These are phyloP conservation scores for Tulasnella sp. DNA, from an alignment of 768 basidiomycete genomes.

Conservation along the genomic window DNA sequence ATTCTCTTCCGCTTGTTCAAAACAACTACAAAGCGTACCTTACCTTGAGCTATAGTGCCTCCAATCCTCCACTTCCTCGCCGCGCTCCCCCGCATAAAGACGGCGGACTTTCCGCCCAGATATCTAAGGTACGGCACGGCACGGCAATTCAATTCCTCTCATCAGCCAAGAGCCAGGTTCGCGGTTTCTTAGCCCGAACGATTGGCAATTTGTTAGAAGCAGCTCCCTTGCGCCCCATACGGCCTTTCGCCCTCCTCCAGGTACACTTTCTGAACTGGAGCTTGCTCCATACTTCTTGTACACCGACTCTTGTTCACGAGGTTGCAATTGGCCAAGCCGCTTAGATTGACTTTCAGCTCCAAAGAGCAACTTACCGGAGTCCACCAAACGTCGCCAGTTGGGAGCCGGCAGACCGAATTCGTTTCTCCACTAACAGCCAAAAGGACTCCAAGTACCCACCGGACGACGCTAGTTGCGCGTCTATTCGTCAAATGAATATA, in stretches of 20 bases:
- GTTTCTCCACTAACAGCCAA: not conserved
- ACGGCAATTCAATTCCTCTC: not conserved
- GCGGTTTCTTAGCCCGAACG: not conserved
- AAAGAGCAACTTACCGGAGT: not conserved
- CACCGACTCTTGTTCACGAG: not conserved
- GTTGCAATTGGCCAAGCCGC: not conserved
- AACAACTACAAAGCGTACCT: not conserved
- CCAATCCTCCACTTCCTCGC: not conserved
- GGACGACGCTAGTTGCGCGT: not conserved
- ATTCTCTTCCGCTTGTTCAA: too few species aligned
- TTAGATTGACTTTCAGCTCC: not conserved
- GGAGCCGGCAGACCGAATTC: too few species aligned
- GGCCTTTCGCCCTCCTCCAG: not conserved
- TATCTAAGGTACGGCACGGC: slow-evolving; percentile 3
- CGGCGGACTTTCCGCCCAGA: not conserved
- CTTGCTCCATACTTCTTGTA: not conserved
- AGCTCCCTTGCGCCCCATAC: not conserved
- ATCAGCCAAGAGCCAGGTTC: not conserved
- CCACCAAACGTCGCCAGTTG: too few species aligned
- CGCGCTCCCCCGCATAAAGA: not conserved
- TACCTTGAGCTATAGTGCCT: not conserved
- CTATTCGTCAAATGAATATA: not conserved
- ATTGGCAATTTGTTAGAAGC: not conserved
- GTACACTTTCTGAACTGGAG: not conserved
- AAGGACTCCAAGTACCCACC: not conserved